Base-by-base conservation (phyloP, 108 stramenopile species). In the Stephanodiscus triporus region DNA sequence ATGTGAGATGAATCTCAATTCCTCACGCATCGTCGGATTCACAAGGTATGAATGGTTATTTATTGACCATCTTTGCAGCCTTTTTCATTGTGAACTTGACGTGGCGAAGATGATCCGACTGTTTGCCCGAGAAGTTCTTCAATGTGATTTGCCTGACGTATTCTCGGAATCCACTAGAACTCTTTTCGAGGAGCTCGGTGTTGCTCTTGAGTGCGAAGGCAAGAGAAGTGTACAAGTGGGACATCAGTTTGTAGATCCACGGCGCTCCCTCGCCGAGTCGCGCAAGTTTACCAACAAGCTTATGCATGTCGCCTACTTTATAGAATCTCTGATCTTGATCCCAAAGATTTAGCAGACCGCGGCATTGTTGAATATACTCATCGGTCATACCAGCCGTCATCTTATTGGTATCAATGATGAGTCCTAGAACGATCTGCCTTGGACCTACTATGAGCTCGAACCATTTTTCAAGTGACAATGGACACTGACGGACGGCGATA, bases 191-290 rank as follows among this genome's bases (percentile, higher is more conserved):
- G 38, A 74, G 49, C 22, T 66, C 7, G n/a, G 30, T 65, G 24
- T 76, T 68, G 0, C 23, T n/a, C 13, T n/a, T 8, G 9, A 76
- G 59, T n/a, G 76, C 76, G 20, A 38, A 26, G 9, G 68, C 57
- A 9, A 77, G 50, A 7, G 67, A 69, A 4, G 60, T 43, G 42
- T 76, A 76, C 22, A 66, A 13, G 47, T 68, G 75, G 16, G 58
- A 30, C 11, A 76, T 20, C 4, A 76, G 57, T 23, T 76, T 36
- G 48, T 65, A 62, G 0, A 62, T 30, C 70, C 70, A 72, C 8
- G 5, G 24, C 0, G 49, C 60, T 30, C 17, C 60, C 62, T n/a
- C 30, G 37, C 48, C 70, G 1, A 72, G 29, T 17, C 60, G 43
- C 5, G 13, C 70, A 13, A 49, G 32, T 34, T 63, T 72, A 2